Evolutionary conservation across 257 asterid genomes (phyloP).

Genomic region (Solanum tarapatanum): DNA sequence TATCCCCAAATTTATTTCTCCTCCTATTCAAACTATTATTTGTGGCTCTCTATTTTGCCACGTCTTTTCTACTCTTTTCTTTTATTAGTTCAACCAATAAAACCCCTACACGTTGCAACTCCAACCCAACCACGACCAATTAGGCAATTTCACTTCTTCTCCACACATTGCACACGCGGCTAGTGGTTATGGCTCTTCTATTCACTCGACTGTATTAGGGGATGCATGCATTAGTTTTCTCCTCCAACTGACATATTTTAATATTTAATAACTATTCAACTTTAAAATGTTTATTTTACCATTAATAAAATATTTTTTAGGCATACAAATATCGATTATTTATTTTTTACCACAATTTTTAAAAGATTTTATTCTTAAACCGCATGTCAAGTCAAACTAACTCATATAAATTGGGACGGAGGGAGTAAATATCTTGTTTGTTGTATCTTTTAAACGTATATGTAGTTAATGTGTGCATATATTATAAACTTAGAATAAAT

Average conservation of each 20-base stretch:
- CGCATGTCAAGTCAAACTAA: not conserved
- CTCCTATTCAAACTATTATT: not conserved
- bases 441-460: too few relatives aligned
- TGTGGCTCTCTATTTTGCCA: constrained; percentile 17
- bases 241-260: not conserved
- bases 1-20: constrained; percentile 25
- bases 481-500: too few relatives aligned
- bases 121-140: not conserved
- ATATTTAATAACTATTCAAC: too few relatives aligned
- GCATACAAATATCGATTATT: not conserved
- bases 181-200: not conserved
- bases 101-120: not conserved
- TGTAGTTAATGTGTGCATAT: not conserved
- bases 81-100: not conserved
- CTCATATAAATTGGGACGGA: not conserved
- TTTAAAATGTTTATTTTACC: too few relatives aligned
- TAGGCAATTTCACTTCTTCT: not conserved
- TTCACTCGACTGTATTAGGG: not conserved
- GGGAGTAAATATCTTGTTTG: not conserved
- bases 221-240: not conserved
- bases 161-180: not conserved
- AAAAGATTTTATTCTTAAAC: too few relatives aligned
- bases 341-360: too few relatives aligned
- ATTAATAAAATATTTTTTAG: too few relatives aligned
- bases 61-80: constrained; percentile 4